These are phyloP conservation scores for Lentinula detonsa DNA, from an alignment of 768 basidiomycete species.

Conservation along the genomic window DNA sequence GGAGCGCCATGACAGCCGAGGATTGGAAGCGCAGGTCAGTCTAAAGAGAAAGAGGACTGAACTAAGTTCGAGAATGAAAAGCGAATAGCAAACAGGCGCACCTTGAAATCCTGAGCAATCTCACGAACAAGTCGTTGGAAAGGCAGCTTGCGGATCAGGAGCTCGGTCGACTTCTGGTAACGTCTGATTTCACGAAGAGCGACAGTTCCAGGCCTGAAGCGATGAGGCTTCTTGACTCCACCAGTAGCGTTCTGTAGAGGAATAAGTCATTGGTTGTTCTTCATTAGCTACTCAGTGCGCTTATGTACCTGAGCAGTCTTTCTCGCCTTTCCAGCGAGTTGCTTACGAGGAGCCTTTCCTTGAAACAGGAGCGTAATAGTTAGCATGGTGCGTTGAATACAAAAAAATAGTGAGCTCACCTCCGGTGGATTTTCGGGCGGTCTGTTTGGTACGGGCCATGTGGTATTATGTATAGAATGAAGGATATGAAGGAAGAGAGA, in stretches of 20 bases:
- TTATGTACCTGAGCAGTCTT: constrained; percentile 44
- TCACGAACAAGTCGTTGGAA: constrained; percentile 76
- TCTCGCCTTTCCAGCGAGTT: constrained; percentile 55
- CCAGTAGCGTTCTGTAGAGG: constrained; percentile 38
- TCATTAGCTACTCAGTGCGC: background rate
- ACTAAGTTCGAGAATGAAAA: background rate
- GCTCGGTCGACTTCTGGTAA: constrained; percentile 59
- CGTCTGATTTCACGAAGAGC: constrained; percentile 71
- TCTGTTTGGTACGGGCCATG: constrained; percentile 76
- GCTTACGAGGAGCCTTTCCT: constrained; percentile 59
- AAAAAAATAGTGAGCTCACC: constrained; percentile 28
- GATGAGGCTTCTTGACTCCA: constrained; percentile 80
- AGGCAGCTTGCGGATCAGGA: constrained; percentile 58
- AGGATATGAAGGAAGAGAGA: constrained; percentile 1
- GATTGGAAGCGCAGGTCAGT: constrained; percentile 77
- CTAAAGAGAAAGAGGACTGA: constrained; percentile 19
- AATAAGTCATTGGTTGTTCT: constrained; percentile 5
- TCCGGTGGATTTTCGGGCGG: constrained; percentile 73
- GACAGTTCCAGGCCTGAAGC: constrained; percentile 75
- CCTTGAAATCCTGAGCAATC: constrained; percentile 81
- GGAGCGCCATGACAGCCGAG: constrained; percentile 61
- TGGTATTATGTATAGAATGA: constrained; percentile 9
- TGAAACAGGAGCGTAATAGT: background rate
- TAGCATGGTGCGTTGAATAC: background rate
- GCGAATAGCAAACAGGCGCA: constrained; percentile 15